Base-by-base conservation (phyloP, 306 rosid species). In the peach (Prunus persica) region DNA sequence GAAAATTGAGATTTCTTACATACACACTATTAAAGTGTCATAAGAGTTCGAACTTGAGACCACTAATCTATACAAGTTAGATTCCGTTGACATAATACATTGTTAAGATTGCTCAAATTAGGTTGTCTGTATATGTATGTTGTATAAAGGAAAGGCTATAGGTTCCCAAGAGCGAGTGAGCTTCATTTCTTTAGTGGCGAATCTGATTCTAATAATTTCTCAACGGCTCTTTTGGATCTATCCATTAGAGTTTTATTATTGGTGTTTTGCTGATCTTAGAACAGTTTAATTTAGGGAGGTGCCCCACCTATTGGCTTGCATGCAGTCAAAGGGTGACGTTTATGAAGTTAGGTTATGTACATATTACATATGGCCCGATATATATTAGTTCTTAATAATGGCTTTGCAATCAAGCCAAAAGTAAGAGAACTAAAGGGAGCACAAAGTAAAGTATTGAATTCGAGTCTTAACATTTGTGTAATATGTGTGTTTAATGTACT, bases 401-500 rank as follows among this genome's bases (percentile, higher is more conserved):
- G 1, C 43, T 38, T 38, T 34, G 43, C 43, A 7, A 34, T 34
- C 43, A 34, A 34, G 43, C 9, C 43, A 34, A 6, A 34, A 34
- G 8, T 34, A 34, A 1, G 43, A 34, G 9, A 34, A 34, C 2
- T 6, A 34, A 6, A 34, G 43, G 2, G 43, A 34, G 43, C 0
- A 34, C 8, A 34, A 34, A 6, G 2, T 0, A 32, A 32, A 32
- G 0, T 32, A 5, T 32, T 5, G 1, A 0, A 0, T 32, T 32
- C 7, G 1, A 32, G 1, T 1, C 0, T 1, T 32, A 32, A 32
- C 5, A 32, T 32, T 32, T 1, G 0, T 5, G 6, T 32, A 32
- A 0, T 5, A 0, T 32, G 0, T 32, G 7, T 5, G 1, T 32
- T 32, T 32, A 32, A 0, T 5, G 0, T 5, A 28, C 3, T 28